A percentile compares a stretch with the other conserved stretches of the same genome.
These are phyloP conservation scores for Aspergillus arachidicola DNA, from an alignment of 2,329 filamentous ascomycete species.

Conservation along the genomic window DNA sequence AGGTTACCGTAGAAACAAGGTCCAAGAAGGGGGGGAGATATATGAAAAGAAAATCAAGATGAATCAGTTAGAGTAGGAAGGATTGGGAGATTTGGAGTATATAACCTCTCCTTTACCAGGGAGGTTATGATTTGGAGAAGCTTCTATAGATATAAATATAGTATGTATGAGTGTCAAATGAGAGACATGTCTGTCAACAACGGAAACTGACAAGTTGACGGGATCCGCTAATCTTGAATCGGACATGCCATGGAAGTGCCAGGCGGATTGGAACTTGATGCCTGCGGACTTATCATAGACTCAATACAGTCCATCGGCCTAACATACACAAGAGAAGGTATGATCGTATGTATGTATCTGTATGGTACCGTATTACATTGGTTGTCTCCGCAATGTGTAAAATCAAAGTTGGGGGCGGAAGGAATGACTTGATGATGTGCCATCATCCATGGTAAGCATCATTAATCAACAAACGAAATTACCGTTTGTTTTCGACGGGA, in stretches of 20 bases:
- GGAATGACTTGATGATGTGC: background rate
- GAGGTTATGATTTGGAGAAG: background rate
- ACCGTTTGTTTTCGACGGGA: background rate
- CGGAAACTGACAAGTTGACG: background rate
- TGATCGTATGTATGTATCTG: background rate
- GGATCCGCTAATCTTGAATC: background rate
- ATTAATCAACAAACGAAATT: background rate
- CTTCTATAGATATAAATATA: background rate
- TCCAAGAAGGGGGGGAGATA: background rate
- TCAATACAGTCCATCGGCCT: background rate
- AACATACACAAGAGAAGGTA: background rate
- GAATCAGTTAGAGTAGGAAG: background rate
- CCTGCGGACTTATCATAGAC: background rate
- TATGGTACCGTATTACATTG: slow-evolving; percentile 5
- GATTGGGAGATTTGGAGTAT: background rate
- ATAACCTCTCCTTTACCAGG: background rate
- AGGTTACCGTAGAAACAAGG: too few species aligned
- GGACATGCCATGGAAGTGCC: background rate
- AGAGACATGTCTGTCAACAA: background rate
- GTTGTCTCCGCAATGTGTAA: background rate
- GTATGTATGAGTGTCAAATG: background rate
- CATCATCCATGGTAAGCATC: background rate
- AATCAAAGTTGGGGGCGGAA: background rate
- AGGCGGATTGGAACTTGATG: background rate
- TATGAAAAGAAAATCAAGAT: background rate